These are phyloP conservation scores for Fusarium continuum DNA, from an alignment of 2,329 filamentous ascomycete genomes.

Conservation along the genomic window DNA sequence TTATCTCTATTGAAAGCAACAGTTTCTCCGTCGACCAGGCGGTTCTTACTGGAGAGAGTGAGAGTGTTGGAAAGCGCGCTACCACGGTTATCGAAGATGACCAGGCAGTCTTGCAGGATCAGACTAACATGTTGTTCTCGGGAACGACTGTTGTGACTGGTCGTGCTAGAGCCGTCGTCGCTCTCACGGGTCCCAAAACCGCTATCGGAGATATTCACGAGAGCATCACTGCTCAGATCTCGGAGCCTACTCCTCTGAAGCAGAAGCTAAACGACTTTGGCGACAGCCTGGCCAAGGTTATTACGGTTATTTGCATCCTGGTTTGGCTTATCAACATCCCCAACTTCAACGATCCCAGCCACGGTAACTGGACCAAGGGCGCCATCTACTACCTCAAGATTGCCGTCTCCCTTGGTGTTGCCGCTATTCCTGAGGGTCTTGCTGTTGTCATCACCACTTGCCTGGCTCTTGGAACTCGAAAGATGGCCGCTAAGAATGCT, in stretches of 20 bases:
- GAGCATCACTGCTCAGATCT: slow-evolving; percentile 97
- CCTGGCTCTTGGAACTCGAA: slow-evolving; percentile 91
- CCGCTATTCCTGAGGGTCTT: slow-evolving; percentile 95
- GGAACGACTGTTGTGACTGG: slow-evolving; percentile 97
- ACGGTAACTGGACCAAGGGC: slow-evolving; percentile 94
- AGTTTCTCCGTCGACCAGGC: slow-evolving; percentile 97
- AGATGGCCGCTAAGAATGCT: slow-evolving; percentile 98
- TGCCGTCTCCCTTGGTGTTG: slow-evolving; percentile 95
- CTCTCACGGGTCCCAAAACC: slow-evolving; percentile 86
- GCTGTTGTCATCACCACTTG: slow-evolving; percentile 99
- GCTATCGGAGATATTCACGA: slow-evolving; percentile 99
- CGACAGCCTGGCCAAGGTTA: slow-evolving; percentile 95
- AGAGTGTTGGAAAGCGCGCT: slow-evolving; percentile 91
- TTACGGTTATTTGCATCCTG: slow-evolving; percentile 93
- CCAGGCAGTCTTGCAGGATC: slow-evolving; percentile 95
- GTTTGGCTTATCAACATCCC: slow-evolving; percentile 99
- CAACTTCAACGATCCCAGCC: slow-evolving; percentile 94
- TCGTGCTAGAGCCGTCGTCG: slow-evolving; percentile 89
- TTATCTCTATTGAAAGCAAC: slow-evolving; percentile 93
- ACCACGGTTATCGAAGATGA: slow-evolving; percentile 73
- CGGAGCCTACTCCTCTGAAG: slow-evolving; percentile 94
- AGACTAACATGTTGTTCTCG: slow-evolving; percentile 97
- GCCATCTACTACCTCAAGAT: slow-evolving; percentile 99
- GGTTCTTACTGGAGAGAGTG: slow-evolving; percentile 95
- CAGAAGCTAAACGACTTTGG: slow-evolving; percentile 99